Conservation (phyloP, 306 rosid species). For the Dryas alaskensis region DNA sequence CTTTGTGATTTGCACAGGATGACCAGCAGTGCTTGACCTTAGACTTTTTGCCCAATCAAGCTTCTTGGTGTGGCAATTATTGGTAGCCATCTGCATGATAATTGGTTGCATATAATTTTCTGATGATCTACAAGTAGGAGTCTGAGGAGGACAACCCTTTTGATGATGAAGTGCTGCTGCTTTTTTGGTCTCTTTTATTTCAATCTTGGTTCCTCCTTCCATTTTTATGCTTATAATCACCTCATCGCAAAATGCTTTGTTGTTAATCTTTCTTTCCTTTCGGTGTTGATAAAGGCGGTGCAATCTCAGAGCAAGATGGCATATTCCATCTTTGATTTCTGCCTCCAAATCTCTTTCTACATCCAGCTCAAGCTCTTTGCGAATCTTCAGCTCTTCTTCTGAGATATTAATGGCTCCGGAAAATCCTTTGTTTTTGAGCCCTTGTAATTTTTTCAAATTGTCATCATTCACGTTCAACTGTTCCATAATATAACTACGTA, state of each 20-base stretch:
- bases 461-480: constrained; percentile 19
- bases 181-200: constrained; percentile 51
- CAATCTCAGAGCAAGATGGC: constrained; percentile 63
- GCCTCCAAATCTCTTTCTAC: constrained; percentile 67
- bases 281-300: constrained; percentile 44
- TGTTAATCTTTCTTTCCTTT: constrained; percentile 26
- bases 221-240: constrained; percentile 57
- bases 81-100: not conserved
- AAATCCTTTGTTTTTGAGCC: constrained; percentile 2
- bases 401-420: constrained; percentile 22
- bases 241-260: constrained; percentile 39
- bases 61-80: constrained; percentile 20
- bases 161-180: not conserved
- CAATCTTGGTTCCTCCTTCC: constrained; percentile 59
- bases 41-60: constrained; percentile 64
- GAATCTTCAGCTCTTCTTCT: constrained; percentile 54
- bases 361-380: constrained; percentile 54
- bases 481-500: not conserved
- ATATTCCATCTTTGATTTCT: constrained; percentile 60
- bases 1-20: not conserved
- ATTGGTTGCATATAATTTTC: constrained; percentile 1
- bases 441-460: not conserved
- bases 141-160: not conserved
- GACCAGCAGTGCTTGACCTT: constrained; percentile 29
- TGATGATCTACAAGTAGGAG: constrained; percentile 2